Conservation (phyloP, 179 eudicot species). For the Camellia oleifera region DNA sequence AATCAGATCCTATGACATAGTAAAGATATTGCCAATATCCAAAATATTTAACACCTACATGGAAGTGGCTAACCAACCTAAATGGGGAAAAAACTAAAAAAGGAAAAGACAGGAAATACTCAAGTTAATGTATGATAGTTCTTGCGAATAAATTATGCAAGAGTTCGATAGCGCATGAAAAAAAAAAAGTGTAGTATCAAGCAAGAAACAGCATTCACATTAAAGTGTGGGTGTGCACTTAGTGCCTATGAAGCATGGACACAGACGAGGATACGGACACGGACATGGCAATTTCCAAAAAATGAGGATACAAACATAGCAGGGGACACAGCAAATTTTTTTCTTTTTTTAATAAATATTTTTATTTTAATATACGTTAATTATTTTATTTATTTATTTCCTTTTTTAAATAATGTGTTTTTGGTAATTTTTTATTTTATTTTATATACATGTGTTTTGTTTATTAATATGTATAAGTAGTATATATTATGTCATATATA, state of each 20-base stretch:
- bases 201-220: slow-evolving; percentile 1
- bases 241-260: too few relatives aligned
- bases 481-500: too few relatives aligned
- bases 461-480: too few relatives aligned
- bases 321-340: too few relatives aligned
- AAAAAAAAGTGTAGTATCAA: not conserved
- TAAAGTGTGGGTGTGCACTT: not conserved
- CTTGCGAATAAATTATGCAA: not conserved
- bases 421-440: too few relatives aligned
- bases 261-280: not conserved
- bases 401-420: too few relatives aligned
- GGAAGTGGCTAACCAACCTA: not conserved
- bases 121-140: not conserved
- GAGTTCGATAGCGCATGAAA: not conserved
- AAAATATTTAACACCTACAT: not conserved
- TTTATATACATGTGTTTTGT: too few relatives aligned
- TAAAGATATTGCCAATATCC: not conserved
- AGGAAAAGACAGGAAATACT: not conserved
- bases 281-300: too few relatives aligned
- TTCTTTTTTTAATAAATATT: too few relatives aligned
- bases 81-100: not conserved
- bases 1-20: not conserved
- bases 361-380: too few relatives aligned
- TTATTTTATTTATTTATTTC: too few relatives aligned
- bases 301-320: too few relatives aligned